Evolutionary conservation across 2,329 filamentous ascomycete genomes (phyloP), one percentile per base, ranked within the genome.

Genomic region (Pyrenophora tritici-repentis): DNA sequence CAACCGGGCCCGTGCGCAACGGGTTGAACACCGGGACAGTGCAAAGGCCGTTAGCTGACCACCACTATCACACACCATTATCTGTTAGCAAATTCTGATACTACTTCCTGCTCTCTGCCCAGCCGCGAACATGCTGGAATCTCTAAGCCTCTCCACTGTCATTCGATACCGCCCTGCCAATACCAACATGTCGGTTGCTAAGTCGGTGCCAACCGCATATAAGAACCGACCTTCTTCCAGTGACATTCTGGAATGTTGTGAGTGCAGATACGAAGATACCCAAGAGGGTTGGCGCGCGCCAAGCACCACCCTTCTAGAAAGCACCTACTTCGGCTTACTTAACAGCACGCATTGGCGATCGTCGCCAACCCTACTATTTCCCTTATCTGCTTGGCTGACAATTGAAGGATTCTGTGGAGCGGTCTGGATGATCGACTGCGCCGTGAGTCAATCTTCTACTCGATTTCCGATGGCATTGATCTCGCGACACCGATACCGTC

Each of bases 371-470:
- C 17, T 32, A 1, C 24, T 16, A 14, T 39, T n/a, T 14, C 20
- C 35, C 35, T 51, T 47, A 47, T 51, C 48, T 47, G 38, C 42
- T 47, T 51, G 42, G 48, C 42, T 22, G 31, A 41, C n/a, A 47
- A 2, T 2, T 14, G 14, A 31, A 37, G 38, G 37, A 24, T 20
- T 20, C 14, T n/a, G 7, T 45, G 26, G 43, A 42, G 26, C 37
- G 43, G 40, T 47, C 48, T 51, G 37, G 37, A 17, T 40, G 42
- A 35, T 17, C 26, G n/a, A 26, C 29, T 47, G 8, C 14, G 32
- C 47, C 43, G 43, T 33, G 16, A 14, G 7, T 9, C 10, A 22
- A 24, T 24, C 4, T 9, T 24, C 8, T 24, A 18, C 5, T 3
- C 5, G 5, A 3, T 18, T 18, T 3, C 18, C 18, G 3, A 18